A percentile compares a stretch with the other conserved stretches of the same genome.
Evolutionary conservation across 331 rosid species (phyloP).

Genomic region (Cydonia oblonga): DNA sequence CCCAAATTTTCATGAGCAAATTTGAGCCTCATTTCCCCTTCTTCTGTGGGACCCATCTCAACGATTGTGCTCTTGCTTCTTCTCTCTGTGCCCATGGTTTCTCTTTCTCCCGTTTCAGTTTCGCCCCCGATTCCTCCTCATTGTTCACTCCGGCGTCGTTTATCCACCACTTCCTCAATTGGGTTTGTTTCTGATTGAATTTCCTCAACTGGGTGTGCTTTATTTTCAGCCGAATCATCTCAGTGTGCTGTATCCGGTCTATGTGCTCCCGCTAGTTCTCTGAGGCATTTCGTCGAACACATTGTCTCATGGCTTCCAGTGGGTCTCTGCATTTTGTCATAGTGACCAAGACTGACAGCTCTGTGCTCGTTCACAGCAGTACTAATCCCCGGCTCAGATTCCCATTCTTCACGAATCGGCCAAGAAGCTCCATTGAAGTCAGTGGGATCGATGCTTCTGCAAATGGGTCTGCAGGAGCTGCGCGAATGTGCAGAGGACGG

Average conservation of each 20-base stretch:
- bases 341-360: constrained; percentile 32
- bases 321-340: constrained; percentile 34
- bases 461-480: constrained; percentile 11
- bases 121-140: neutral
- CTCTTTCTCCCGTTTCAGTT: neutral
- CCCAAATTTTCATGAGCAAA: neutral
- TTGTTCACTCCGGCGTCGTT: constrained; percentile 8
- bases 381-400: constrained; percentile 13
- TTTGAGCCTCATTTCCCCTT: constrained; percentile 8
- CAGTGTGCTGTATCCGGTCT: neutral
- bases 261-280: neutral
- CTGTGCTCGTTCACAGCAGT: constrained; percentile 21
- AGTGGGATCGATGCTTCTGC: constrained; percentile 8
- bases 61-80: neutral
- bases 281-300: neutral
- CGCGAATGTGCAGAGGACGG: constrained; percentile 26
- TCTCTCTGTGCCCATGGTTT: neutral
- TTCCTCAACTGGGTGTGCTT: constrained; percentile 24
- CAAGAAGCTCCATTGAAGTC: constrained; percentile 11
- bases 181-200: constrained; percentile 14
- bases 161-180: constrained; percentile 4
- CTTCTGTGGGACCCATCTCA: constrained; percentile 15
- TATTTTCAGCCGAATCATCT: neutral
- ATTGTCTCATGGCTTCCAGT: constrained; percentile 40
- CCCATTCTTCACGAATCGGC: constrained; percentile 13